These are phyloP conservation scores for barley (Hordeum vulgare) DNA, from an alignment of 176 grass and related monocot species.

Conservation along the genomic window MorexV3_pseudomolecules_assembly NC_058519.1:626505693-626506192, in stretches of 20 bases:
- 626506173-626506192: no score
- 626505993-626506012: background rate
- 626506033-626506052: background rate
- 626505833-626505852: constrained; percentile 46
- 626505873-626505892: constrained; percentile 39
- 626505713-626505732: constrained; percentile 37
- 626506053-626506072: no score
- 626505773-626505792: background rate
- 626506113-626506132: background rate
- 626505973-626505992: background rate
- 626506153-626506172: no score
- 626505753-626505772: background rate
- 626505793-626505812: constrained; percentile 26
- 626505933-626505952: background rate
- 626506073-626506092: background rate
- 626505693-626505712: background rate
- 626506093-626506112: background rate
- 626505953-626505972: background rate
- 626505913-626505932: background rate
- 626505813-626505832: constrained; percentile 28
- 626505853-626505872: background rate
- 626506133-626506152: background rate
- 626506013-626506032: background rate
- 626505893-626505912: constrained; percentile 31
- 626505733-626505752: background rate